A percentile compares a stretch with the other conserved stretches of the same genome.
These are phyloP conservation scores for Solanum dulcamara DNA, from an alignment of 257 asterid genomes.

Conservation along the genomic window DNA sequence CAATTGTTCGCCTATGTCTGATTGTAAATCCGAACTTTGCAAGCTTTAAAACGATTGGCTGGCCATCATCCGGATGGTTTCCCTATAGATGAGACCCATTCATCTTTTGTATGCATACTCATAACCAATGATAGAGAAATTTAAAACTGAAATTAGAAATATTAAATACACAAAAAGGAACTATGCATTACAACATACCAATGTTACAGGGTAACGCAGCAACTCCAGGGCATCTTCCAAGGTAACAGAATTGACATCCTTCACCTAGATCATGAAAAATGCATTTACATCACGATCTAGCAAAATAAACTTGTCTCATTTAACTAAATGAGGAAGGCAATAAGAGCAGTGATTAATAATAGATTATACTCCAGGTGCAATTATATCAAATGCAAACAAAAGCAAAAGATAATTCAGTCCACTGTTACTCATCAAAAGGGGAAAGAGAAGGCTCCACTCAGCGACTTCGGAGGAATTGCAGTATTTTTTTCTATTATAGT, in stretches of 20 bases:
- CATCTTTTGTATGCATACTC: neutral
- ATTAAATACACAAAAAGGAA: neutral
- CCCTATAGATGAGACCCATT: conserved; percentile 39
- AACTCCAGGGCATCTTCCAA: conserved; percentile 71
- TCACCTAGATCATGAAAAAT: conserved; percentile 26
- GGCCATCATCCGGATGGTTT: conserved; percentile 65
- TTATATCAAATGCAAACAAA: neutral
- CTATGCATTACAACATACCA: conserved; percentile 30
- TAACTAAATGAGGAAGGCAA: neutral
- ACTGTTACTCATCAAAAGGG: neutral
- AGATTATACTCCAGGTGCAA: neutral
- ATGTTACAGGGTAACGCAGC: conserved; percentile 69
- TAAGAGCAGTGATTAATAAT: neutral
- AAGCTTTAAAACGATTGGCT: conserved; percentile 48
- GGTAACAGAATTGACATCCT: conserved; percentile 55
- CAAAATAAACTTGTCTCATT: neutral
- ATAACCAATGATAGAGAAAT: conserved; percentile 3
- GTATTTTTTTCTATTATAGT: neutral
- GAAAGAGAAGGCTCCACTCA: neutral
- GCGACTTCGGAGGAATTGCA: neutral
- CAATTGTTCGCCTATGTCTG: conserved; percentile 50
- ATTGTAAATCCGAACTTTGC: conserved; percentile 52
- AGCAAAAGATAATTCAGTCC: neutral
- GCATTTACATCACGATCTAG: neutral
- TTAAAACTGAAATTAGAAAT: neutral